Base-by-base conservation (phyloP, 345 rosid species). In the Corchorus capsularis region DNA sequence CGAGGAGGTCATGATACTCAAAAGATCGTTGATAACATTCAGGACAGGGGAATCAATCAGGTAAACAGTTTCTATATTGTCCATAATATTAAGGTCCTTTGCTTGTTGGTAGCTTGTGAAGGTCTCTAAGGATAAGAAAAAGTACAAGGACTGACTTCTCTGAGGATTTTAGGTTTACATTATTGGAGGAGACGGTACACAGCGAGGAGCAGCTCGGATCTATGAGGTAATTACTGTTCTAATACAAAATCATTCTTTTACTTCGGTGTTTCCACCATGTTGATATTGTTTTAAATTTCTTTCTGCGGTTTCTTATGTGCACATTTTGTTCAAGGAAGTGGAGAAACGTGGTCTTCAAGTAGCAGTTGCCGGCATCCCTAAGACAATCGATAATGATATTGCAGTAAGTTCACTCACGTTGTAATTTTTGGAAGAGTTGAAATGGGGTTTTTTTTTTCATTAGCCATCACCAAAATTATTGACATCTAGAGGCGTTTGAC, bases 131-230 rank as follows among this genome's bases (percentile, higher is more conserved):
- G 32, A 47, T 4, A 53, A 16, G 45, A 37, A 72, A 54, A 39
- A 34, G 35, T 39, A 56, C 27, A 41, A 74, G 53, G 57, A 14
- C 11, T 45, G n/a, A 71, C 59, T n/a, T 7, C 64, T 72, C 64
- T 62, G 64, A 66, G 46, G 77, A 37, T 63, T 80, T 72, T 74
- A 95, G 98, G 98, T 95, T 61, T 95, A 95, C 83, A 90, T 95
- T 57, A 90, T 94, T 77, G 98, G 98, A 74, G 98, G 98, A 74
- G 95, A 93, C 81, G 98, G 98, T 65, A 94, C 98, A 3, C 98
- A 91, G 60, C 88, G 78, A 69, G 97, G 98, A 74, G 98, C 97
- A 50, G 93, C 89, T 81, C 84, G 76, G 47, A 91, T 94, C 78
- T 91, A 88, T 80, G 59, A 94, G 91, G 98, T 91, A 78, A 77